These are phyloP conservation scores for Pugionium dolabratum DNA, from an alignment of 345 rosid genomes.

Conservation along the genomic window DNA sequence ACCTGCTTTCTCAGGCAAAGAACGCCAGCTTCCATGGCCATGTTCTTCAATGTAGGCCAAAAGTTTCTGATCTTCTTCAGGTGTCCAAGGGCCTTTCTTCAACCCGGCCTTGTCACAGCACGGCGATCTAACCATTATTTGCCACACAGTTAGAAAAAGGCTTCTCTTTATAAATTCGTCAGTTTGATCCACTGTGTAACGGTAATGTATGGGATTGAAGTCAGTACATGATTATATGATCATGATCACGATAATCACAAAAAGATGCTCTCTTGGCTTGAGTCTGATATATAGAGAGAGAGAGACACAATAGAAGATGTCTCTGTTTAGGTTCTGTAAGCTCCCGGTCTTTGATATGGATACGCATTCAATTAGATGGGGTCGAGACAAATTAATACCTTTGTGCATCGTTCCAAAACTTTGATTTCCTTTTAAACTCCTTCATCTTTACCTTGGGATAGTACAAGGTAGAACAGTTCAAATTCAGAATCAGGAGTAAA, in stretches of 20 bases:
- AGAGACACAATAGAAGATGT: constrained; percentile 38
- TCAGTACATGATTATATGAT: constrained; percentile 3
- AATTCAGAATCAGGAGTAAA: constrained; percentile 15
- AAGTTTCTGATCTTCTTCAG: constrained; percentile 70
- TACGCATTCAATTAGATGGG: constrained; percentile 41
- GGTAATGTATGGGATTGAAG: constrained; percentile 12
- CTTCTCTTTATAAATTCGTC: constrained; percentile 7
- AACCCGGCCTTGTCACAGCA: constrained; percentile 83
- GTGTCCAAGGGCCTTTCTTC: constrained; percentile 65
- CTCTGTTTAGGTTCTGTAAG: background rate
- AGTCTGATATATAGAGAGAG: constrained; percentile 38
- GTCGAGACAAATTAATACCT: constrained; percentile 27
- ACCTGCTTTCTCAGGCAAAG: constrained; percentile 89
- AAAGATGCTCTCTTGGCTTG: constrained; percentile 27
- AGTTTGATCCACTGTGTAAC: constrained; percentile 4
- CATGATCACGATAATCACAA: constrained; percentile 23
- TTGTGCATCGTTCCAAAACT: constrained; percentile 17
- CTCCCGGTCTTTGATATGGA: constrained; percentile 22
- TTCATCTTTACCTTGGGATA: constrained; percentile 6
- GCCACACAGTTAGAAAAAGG: constrained; percentile 12
- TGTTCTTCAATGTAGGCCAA: constrained; percentile 85
- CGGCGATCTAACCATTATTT: constrained; percentile 69
- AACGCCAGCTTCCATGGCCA: constrained; percentile 97
- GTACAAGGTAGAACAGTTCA: constrained; percentile 20
- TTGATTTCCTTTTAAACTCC: constrained; percentile 31